Evolutionary conservation across 768 basidiomycete species (phyloP), one percentile per base, ranked within the genome.

Genomic region (Leccinum subgranulosum): DNA sequence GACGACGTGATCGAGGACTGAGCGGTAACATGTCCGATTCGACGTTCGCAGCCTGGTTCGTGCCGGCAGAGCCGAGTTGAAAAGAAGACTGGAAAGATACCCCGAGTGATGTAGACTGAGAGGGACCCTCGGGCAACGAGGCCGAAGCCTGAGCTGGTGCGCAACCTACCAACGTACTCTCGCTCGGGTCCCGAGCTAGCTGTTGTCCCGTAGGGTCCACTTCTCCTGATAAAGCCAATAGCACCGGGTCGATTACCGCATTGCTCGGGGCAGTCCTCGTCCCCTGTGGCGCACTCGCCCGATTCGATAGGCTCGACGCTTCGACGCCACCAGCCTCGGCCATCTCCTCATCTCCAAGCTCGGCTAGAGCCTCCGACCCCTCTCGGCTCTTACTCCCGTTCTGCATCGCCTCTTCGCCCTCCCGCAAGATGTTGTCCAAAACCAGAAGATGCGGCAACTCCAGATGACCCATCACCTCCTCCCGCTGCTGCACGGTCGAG

Each of bases 1-100:
- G 83, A 33, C 84, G 80, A 7, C 83, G 83, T 9, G 80, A 76
- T 1, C 62, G 64, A 1, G 84, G 83, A 19, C 77, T 81, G 21
- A 80, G 73, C 29, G 54, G 53, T n/a, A 60, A 60, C 17, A 68
- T 49, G 47, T 67, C 67, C 28, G 60, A n/a, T 5, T 58, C 53
- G 36, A 48, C 53, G 3, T 52, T 63, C 25, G 27, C 25, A 19
- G 55, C 9, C 6, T 31, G 45, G 19, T 54, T 29, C 15, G 57
- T 29, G 27, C 31, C 14, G 21, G 29, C 25, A 21, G 36, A 19
- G 17, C 17, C 31, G 31, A 39, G 39, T 27, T 54, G 39, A 19
- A 17, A 45, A 21, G 33, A 11, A 17, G 43, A 36, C 15, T 56
- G 54, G 8, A 34, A 17, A 15, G 27, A 23, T 9, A 19, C 25